Percentiles rank a stretch among this genome's conserved stretches.
These are phyloP conservation scores for Lippia alba DNA, from an alignment of 305 asterid genomes.

Conservation along the genomic window DNA sequence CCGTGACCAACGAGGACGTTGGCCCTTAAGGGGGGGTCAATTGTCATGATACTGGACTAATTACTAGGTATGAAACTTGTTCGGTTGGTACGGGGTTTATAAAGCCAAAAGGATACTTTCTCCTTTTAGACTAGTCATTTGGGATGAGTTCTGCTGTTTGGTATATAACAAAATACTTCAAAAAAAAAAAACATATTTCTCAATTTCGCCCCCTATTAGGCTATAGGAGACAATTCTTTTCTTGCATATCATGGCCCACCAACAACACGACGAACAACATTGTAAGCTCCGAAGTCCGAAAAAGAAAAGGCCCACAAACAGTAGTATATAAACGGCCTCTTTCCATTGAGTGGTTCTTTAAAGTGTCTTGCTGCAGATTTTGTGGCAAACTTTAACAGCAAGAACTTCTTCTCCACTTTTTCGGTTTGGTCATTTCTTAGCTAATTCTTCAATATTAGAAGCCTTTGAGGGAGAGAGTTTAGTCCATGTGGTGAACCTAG, in stretches of 20 bases:
- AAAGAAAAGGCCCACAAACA: constrained; percentile 41
- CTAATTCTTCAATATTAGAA: constrained; percentile 78
- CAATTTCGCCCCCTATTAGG: constrained; percentile 31
- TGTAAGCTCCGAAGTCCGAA: constrained; percentile 39
- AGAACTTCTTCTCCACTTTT: constrained; percentile 2
- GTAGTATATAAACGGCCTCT: constrained; percentile 42
- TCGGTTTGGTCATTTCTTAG: constrained; percentile 79
- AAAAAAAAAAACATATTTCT: neutral
- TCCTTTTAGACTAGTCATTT: too few relatives aligned
- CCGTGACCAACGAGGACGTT: too few relatives aligned
- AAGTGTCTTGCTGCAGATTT: constrained; percentile 49
- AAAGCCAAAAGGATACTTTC: too few relatives aligned
- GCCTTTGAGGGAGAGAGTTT: constrained; percentile 98
- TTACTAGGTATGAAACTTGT: too few relatives aligned
- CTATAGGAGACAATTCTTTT: constrained; percentile 31
- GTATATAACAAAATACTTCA: too few relatives aligned
- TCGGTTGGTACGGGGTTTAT: too few relatives aligned
- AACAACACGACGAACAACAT: constrained; percentile 33
- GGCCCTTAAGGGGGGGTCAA: too few relatives aligned
- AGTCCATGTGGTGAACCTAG: constrained; percentile 86
- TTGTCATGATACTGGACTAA: too few relatives aligned
- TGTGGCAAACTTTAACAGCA: constrained; percentile 5
- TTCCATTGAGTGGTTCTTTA: constrained; percentile 62
- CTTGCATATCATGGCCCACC: too few relatives aligned
- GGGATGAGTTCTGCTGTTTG: too few relatives aligned